Evolutionary conservation across 1,284 basidiomycete species (phyloP).

Genomic region (Porodaedalea pini): DNA sequence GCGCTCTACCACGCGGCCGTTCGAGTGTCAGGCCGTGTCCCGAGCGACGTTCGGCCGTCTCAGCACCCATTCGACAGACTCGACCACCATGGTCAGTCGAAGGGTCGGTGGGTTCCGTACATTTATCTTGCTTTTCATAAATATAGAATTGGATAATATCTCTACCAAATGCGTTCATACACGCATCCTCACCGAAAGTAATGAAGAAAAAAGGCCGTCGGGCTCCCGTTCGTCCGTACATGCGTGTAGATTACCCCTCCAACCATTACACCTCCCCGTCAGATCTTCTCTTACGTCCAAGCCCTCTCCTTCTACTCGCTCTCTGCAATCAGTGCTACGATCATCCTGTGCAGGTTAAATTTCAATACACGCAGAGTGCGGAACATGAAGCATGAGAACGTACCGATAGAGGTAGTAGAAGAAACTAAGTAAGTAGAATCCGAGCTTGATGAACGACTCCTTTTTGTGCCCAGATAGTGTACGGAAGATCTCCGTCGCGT

Average conservation of each 20-base stretch:
- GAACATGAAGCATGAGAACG: constrained; percentile 31
- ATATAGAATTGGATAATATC: neutral
- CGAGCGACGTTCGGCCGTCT: constrained; percentile 69
- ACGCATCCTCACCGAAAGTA: neutral
- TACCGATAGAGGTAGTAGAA: constrained; percentile 97
- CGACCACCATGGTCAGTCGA: constrained; percentile 40
- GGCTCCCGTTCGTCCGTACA: neutral
- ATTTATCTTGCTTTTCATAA: constrained; percentile 30
- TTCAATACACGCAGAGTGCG: neutral
- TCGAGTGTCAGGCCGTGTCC: constrained; percentile 83
- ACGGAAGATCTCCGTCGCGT: constrained; percentile 98
- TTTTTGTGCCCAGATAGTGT: constrained; percentile 94
- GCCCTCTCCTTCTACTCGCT: constrained; percentile 26
- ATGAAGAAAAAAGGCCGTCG: neutral
- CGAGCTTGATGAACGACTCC: constrained; percentile 94
- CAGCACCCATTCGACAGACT: constrained; percentile 56
- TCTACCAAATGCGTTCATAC: neutral
- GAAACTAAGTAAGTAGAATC: constrained; percentile 91
- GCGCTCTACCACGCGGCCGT: constrained; percentile 62
- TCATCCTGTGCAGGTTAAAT: constrained; percentile 30
- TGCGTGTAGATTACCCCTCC: neutral
- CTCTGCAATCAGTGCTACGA: constrained; percentile 35
- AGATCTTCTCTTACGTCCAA: neutral
- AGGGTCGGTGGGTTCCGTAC: constrained; percentile 76
- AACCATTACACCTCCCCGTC: neutral